phyloP scores from a whole-genome alignment of 1,284 basidiomycete species.

The Cystobasidiaceae sp. region DNA sequence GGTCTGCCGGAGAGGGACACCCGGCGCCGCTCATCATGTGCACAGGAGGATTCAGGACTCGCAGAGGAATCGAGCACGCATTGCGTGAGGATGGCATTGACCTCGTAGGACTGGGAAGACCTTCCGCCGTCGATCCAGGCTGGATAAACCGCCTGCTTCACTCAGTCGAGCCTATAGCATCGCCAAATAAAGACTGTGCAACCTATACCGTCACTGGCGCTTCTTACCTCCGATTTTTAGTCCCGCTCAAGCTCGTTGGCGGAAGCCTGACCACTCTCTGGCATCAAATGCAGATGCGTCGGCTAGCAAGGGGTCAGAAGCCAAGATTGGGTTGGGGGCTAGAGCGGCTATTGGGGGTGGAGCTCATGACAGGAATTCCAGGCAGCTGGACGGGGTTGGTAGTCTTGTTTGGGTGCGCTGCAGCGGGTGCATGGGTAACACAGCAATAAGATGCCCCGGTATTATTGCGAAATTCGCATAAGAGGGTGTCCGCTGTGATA shows the following conservation, averaged over 20 bases:
- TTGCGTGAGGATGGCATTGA: constrained; percentile 52
- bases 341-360: constrained; percentile 1
- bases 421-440: too few relatives aligned
- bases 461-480: too few relatives aligned
- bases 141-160: constrained; percentile 51
- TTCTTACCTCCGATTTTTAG: constrained; percentile 32
- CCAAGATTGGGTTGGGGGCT: neutral
- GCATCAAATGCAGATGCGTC: constrained; percentile 37
- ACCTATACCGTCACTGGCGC: constrained; percentile 41
- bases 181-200: constrained; percentile 26
- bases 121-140: constrained; percentile 60
- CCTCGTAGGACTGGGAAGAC: constrained; percentile 70
- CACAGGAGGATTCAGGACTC: constrained; percentile 70
- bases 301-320: constrained; percentile 29
- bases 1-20: neutral
- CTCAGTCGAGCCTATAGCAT: constrained; percentile 7
- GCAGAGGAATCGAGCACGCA: constrained; percentile 57
- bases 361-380: too few relatives aligned
- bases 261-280: constrained; percentile 42
- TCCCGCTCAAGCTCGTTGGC: constrained; percentile 43
- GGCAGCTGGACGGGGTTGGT: too few relatives aligned
- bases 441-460: too few relatives aligned
- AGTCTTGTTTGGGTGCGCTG: too few relatives aligned
- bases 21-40: constrained; percentile 62
- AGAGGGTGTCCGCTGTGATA: too few relatives aligned